Evolutionary conservation across 305 asterid genomes (phyloP).

Genomic region (Andrographis paniculata): DNA sequence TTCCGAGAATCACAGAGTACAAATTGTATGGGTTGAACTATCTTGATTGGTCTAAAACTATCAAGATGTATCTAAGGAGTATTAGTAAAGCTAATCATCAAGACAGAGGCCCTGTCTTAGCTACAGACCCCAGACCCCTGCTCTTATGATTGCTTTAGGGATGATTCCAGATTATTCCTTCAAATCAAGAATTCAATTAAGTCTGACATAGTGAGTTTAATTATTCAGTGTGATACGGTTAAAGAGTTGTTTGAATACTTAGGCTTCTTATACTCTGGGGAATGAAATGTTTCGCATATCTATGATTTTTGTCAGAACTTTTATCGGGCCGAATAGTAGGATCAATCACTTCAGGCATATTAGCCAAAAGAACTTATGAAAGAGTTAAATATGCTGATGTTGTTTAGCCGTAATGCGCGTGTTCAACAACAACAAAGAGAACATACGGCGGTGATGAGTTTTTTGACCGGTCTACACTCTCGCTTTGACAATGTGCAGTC

Average conservation of each 20-base stretch:
- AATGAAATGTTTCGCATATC: neutral
- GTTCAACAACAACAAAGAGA: neutral
- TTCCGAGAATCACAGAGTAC: no score
- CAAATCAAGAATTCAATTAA: neutral
- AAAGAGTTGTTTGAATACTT: conserved; percentile 1
- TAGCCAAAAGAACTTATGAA: neutral
- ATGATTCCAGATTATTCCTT: neutral
- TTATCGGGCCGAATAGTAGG: neutral
- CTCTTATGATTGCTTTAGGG: neutral
- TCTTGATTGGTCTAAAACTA: no score
- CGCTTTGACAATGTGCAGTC: neutral
- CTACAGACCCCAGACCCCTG: no score
- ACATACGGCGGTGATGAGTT: neutral
- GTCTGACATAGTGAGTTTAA: neutral
- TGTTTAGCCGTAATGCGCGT: neutral
- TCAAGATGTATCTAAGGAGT: no score
- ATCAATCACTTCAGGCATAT: neutral
- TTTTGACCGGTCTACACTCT: neutral
- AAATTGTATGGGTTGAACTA: no score
- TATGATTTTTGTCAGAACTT: neutral
- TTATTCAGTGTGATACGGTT: neutral
- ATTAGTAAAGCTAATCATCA: no score
- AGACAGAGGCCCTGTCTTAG: no score
- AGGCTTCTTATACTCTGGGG: neutral
- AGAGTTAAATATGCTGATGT: neutral